phyloP scores from a whole-genome alignment of 129 eudicot genomes.

The Pseudognaphalium luteoalbum region DNA sequence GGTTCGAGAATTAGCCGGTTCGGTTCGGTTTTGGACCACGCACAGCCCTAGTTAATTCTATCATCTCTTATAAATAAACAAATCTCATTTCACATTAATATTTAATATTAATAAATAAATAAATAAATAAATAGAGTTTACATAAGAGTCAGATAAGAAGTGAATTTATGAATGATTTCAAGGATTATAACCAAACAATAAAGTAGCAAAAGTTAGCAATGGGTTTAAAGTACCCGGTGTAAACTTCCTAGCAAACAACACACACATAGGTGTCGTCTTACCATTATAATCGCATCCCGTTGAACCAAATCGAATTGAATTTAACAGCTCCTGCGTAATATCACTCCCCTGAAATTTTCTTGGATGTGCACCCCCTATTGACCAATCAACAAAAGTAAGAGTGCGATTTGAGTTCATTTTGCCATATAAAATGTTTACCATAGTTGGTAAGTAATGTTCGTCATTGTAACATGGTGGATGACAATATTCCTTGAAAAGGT shows the following conservation, averaged over 20 bases:
- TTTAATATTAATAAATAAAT: no score
- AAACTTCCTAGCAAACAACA: constrained; percentile 44
- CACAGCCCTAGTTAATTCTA: no score
- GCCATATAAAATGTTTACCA: constrained; percentile 34
- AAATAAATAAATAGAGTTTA: no score
- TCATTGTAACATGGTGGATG: constrained; percentile 44
- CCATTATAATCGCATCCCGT: constrained; percentile 31
- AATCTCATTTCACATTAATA: no score
- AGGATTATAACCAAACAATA: constrained; percentile 27
- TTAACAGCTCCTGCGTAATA: constrained; percentile 38
- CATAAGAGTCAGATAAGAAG: no score
- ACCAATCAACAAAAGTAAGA: constrained; percentile 38
- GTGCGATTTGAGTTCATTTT: constrained; percentile 34
- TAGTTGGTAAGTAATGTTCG: constrained; percentile 41
- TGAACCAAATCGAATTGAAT: constrained; percentile 29
- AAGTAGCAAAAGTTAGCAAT: constrained; percentile 29
- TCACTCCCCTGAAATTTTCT: constrained; percentile 21
- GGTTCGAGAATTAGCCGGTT: no score
- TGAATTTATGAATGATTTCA: no score
- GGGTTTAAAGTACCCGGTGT: constrained; percentile 33
- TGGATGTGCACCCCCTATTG: constrained; percentile 38
- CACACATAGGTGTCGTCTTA: constrained; percentile 28
- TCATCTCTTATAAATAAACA: no score
- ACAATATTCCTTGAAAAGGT: constrained; percentile 36
- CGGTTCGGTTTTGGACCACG: no score